Base-by-base conservation (phyloP, 352 stramenopile species). In the Phytophthora chlamydospora region DNA sequence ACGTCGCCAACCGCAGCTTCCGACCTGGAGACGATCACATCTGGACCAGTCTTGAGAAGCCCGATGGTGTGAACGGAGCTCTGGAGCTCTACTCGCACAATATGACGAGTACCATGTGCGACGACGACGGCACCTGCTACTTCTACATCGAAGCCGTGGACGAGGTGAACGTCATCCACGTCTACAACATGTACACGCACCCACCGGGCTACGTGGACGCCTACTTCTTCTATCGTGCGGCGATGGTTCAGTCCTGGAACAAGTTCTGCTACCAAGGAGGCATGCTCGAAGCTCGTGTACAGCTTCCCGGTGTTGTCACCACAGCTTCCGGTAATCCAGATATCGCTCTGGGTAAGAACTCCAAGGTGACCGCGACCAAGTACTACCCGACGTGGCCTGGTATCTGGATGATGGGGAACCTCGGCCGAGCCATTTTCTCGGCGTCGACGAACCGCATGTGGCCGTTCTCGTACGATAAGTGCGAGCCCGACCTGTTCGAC, bases 241-340 rank as follows among this genome's bases (percentile, higher is more conserved):
- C 78, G 0, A 97, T 98, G 91, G 34, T 98, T 4, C 90, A 97
- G 69, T 84, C 74, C 1, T 98, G 93, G 93, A 97, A 97, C 62
- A 97, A 97, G 52, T 98, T 98, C 58, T 98, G 93, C 68, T 97
- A 97, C 62, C 96, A 96, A 16, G 95, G 95, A 5, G 94, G 94
- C 4, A 87, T 98, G 58, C 61, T 97, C 27, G 91, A 98, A 60
- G 71, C 97, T 8, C 73, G 83, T 36, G 82, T 86, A 0, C 89
- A 96, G 51, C 76, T 98, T 4, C 95, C 93, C 0, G 93, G 92
- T 2, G 88, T 91, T n/a, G 68, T 88, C 1, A 75, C 86, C 24
- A 81, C 41, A 4, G 49, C 64, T 6, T 76, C 72, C 0, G 71
- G 55, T 0, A 87, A 87, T 19, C 77, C 77, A 2, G 73, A 87